These are phyloP conservation scores for Pestalotiopsis sp. DNA, from an alignment of 2,329 filamentous ascomycete genomes.

Conservation along the genomic window DNA sequence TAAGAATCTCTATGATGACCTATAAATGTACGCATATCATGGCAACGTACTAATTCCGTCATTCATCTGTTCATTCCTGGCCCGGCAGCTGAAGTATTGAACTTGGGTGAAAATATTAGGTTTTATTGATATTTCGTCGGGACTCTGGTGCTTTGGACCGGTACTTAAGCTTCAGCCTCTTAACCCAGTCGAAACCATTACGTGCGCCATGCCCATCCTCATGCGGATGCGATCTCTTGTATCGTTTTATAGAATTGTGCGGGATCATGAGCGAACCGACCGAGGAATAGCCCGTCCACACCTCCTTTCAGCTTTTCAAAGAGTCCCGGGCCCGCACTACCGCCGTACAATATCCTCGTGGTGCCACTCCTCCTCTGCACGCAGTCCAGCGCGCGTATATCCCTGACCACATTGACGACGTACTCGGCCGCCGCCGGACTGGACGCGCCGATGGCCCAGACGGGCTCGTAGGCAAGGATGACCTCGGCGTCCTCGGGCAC, in stretches of 20 bases:
- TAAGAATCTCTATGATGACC: too few species aligned
- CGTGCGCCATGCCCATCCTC: not conserved
- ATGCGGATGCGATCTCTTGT: constrained; percentile 60
- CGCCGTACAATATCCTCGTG: constrained; percentile 77
- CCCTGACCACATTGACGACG: constrained; percentile 68
- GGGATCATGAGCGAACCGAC: constrained; percentile 78
- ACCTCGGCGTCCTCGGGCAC: constrained; percentile 66
- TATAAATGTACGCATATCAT: too few species aligned
- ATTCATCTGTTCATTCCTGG: too few species aligned
- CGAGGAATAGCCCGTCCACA: constrained; percentile 80
- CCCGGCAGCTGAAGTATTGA: not conserved
- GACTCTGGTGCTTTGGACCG: too few species aligned
- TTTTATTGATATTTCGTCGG: too few species aligned
- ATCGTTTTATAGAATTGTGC: constrained; percentile 72
- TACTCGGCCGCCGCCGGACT: constrained; percentile 72
- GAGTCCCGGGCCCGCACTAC: constrained; percentile 77
- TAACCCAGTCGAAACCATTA: not conserved
- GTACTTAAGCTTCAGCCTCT: too few species aligned
- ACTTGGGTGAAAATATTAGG: not conserved
- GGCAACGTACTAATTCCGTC: too few species aligned
- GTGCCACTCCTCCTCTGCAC: constrained; percentile 51
- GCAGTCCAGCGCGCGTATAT: constrained; percentile 56
- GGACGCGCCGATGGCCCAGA: constrained; percentile 82
- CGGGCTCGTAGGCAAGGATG: constrained; percentile 82
- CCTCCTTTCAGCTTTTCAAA: constrained; percentile 67